phyloP scores from a whole-genome alignment of 139 green algal species.

The Trebouxia sp. region DNA sequence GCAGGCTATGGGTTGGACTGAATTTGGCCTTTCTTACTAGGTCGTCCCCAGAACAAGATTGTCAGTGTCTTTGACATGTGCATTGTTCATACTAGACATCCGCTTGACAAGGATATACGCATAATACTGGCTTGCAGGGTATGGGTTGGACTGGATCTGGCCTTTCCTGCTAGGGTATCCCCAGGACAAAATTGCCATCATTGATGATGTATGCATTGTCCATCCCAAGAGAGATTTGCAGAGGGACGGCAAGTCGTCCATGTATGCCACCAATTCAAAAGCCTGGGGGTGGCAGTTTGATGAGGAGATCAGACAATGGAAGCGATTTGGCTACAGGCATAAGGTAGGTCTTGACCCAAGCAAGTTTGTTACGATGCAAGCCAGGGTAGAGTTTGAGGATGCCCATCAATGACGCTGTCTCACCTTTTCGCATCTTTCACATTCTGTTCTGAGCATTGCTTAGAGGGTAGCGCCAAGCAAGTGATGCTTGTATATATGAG shows the following conservation, averaged over 20 bases:
- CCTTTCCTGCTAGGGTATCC: constrained; percentile 48
- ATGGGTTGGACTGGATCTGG: constrained; percentile 39
- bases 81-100: constrained; percentile 39
- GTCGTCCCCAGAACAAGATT: constrained; percentile 33
- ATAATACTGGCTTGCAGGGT: constrained; percentile 7
- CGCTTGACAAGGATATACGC: neutral
- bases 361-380: too few relatives aligned
- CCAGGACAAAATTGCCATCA: constrained; percentile 37
- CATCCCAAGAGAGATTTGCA: constrained; percentile 19
- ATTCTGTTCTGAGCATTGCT: too few relatives aligned
- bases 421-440: too few relatives aligned
- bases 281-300: neutral
- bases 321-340: neutral
- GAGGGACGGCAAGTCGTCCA: constrained; percentile 6
- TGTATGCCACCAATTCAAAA: constrained; percentile 11
- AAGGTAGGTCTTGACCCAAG: neutral
- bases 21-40: constrained; percentile 39
- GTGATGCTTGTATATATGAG: neutral
- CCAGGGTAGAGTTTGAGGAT: too few relatives aligned
- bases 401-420: too few relatives aligned
- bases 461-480: neutral
- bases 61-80: constrained; percentile 48
- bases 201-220: constrained; percentile 49
- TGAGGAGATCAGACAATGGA: neutral
- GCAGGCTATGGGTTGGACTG: constrained; percentile 32